A percentile compares a stretch with the other conserved stretches of the same genome.
Conservation (phyloP, 345 rosid species). For the Eucalyptus regnans region DNA sequence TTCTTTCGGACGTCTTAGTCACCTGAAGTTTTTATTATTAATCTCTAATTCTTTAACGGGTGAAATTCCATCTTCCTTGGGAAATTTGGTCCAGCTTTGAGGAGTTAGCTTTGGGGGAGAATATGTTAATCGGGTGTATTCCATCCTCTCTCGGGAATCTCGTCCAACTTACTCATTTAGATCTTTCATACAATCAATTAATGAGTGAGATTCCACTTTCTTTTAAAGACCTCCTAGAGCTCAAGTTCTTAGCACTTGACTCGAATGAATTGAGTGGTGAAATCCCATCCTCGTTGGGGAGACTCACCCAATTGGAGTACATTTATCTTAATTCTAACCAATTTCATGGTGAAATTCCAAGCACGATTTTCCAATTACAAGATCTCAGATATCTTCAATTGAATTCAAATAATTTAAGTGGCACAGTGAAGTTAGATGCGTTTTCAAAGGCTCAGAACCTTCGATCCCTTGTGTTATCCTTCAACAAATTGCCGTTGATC, state of each 20-base stretch:
- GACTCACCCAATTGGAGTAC: neutral
- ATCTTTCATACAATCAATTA: neutral
- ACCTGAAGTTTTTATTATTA: neutral
- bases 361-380: neutral
- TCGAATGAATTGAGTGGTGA: neutral
- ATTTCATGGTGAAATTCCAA: neutral
- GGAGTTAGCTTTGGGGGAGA: neutral
- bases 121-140: neutral
- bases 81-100: neutral
- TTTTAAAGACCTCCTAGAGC: neutral
- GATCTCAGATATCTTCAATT: neutral
- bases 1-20: neutral
- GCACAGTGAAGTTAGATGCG: neutral
- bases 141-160: neutral
- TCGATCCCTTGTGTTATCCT: rapidly evolving
- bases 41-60: neutral
- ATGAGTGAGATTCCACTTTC: neutral
- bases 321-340: neutral
- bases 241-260: neutral
- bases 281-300: neutral
- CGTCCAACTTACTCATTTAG: neutral
- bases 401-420: neutral
- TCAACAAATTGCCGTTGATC: neutral
- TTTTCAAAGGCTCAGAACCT: neutral
- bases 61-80: neutral